A percentile compares a stretch with the other conserved stretches of the same genome.
Evolutionary conservation across 2,329 filamentous ascomycete genomes (phyloP).

Genomic region (Trichothecium sympodiale): DNA sequence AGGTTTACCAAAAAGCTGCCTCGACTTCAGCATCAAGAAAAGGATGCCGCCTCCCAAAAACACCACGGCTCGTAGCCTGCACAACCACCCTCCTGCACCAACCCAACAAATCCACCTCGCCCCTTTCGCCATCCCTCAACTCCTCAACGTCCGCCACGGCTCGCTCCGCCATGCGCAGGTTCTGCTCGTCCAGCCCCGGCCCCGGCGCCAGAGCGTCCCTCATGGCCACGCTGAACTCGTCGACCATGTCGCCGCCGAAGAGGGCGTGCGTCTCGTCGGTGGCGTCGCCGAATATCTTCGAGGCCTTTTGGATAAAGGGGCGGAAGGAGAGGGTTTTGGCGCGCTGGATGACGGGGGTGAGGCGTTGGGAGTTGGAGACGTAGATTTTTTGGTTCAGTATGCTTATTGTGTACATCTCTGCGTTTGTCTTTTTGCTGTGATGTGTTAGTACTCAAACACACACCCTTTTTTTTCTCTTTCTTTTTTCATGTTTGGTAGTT

Average conservation of each 20-base stretch:
- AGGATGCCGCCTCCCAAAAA: constrained; percentile 5
- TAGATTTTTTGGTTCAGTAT: constrained; percentile 18
- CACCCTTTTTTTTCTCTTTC: too few species aligned
- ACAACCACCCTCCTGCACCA: constrained; percentile 6
- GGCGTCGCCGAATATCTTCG: constrained; percentile 5
- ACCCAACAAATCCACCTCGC: constrained; percentile 2
- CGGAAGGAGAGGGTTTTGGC: constrained; percentile 15
- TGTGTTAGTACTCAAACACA: too few species aligned
- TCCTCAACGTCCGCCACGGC: constrained; percentile 5
- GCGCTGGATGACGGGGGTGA: constrained; percentile 13
- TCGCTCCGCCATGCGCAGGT: constrained; percentile 7
- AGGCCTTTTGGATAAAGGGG: constrained; percentile 13
- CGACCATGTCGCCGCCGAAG: constrained; percentile 3
- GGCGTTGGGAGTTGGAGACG: constrained; percentile 12
- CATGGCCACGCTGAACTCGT: constrained; percentile 5
- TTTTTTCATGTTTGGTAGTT: too few species aligned
- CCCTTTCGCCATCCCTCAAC: constrained; percentile 1
- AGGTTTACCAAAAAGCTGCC: too few species aligned
- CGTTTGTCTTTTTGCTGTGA: constrained; percentile 7
- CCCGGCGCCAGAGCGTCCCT: constrained; percentile 6
- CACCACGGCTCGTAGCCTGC: constrained; percentile 7
- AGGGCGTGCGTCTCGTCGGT: constrained; percentile 5
- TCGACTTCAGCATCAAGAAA: too few species aligned
- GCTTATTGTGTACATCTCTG: constrained; percentile 16
- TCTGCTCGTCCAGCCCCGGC: constrained; percentile 9